These are phyloP conservation scores for Bertia moriformis DNA, from an alignment of 2,329 filamentous ascomycete genomes.

Conservation along the genomic window DNA sequence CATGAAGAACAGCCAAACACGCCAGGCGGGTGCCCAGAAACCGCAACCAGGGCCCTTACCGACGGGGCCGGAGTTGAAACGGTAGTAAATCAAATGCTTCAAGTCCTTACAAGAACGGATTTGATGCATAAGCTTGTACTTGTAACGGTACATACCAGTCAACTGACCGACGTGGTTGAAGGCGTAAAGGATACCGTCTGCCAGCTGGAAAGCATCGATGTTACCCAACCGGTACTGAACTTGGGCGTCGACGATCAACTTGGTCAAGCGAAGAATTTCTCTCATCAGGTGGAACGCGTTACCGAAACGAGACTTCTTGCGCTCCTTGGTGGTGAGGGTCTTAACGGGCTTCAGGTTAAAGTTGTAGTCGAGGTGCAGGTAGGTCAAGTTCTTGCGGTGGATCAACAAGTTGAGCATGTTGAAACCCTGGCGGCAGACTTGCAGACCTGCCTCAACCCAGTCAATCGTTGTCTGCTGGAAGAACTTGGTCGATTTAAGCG, in stretches of 20 bases:
- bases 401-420: conserved; percentile 98
- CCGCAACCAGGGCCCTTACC: conserved; percentile 95
- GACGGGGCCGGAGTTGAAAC: conserved; percentile 92
- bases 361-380: conserved; percentile 96
- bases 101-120: conserved; percentile 97
- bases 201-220: conserved; percentile 96
- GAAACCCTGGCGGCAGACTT: conserved; percentile 95
- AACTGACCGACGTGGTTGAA: conserved; percentile 98
- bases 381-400: conserved; percentile 95
- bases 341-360: conserved; percentile 99
- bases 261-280: conserved; percentile 87
- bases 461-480: conserved; percentile 99
- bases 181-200: conserved; percentile 95
- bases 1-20: conserved; percentile 99
- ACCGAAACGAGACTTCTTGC: conserved; percentile 97
- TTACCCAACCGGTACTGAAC: conserved; percentile 96
- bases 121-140: conserved; percentile 99
- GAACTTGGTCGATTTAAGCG: conserved; percentile 91
- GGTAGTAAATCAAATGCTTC: conserved; percentile 98
- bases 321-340: conserved; percentile 93
- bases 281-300: conserved; percentile 99
- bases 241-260: conserved; percentile 94
- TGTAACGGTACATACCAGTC: conserved; percentile 99
- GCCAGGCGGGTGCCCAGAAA: conserved; percentile 98
- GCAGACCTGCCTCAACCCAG: conserved; percentile 96